These are phyloP conservation scores for Talaromyces sp. DNA, from an alignment of 2,329 filamentous ascomycete species.

Conservation along the genomic window DNA sequence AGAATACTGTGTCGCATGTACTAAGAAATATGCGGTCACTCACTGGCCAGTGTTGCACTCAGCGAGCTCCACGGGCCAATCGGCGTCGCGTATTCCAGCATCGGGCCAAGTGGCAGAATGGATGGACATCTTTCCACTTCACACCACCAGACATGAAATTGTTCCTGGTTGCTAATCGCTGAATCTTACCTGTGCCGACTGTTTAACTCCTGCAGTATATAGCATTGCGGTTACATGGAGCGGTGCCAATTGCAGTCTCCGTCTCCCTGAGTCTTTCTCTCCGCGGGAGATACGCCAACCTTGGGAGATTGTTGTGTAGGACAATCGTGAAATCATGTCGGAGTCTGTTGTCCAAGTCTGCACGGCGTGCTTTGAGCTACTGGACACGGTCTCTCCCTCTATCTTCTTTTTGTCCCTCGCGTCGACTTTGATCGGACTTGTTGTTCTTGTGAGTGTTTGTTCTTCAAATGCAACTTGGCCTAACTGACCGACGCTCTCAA, in stretches of 20 bases:
- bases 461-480: too few relatives aligned
- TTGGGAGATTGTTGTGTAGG: background rate
- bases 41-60: background rate
- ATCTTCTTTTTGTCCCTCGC: constrained; percentile 3
- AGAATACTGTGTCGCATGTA: background rate
- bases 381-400: constrained; percentile 4
- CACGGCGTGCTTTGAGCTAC: constrained; percentile 1
- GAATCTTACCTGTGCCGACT: background rate
- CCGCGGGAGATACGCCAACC: constrained; percentile 2
- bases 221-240: constrained; percentile 8
- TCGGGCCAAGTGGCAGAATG: constrained; percentile 9
- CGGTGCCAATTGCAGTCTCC: constrained; percentile 2
- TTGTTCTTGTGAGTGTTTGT: constrained; percentile 5
- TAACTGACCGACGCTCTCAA: background rate
- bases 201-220: background rate
- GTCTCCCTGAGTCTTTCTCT: constrained; percentile 6
- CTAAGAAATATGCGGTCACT: background rate
- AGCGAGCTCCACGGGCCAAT: constrained; percentile 5
- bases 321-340: constrained; percentile 1
- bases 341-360: constrained; percentile 7
- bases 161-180: background rate
- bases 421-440: background rate
- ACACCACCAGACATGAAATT: background rate
- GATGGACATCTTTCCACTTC: background rate
- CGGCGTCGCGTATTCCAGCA: background rate